Percentiles rank a stretch among this genome's conserved stretches.
Conservation (phyloP, 169 alveolate species). For the Plasmodium gonderi region DNA sequence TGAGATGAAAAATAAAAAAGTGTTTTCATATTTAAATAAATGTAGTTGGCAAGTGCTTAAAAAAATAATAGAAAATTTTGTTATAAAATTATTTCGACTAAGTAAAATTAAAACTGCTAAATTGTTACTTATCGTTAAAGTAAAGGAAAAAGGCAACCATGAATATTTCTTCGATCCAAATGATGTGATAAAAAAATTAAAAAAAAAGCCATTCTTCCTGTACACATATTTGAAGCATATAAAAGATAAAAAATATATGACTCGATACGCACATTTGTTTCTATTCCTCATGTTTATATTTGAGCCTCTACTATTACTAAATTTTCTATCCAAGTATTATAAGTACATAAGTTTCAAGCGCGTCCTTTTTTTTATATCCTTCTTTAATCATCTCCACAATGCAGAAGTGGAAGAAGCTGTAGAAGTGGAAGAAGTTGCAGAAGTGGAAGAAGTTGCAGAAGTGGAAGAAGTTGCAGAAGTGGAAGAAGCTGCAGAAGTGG, state of each 20-base stretch:
- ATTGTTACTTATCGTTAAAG: conserved; percentile 5
- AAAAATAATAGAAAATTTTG: conserved; percentile 1
- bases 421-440: background rate
- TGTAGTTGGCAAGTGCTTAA: conserved; percentile 18
- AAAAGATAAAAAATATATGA: conserved; percentile 13
- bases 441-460: background rate
- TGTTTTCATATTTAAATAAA: conserved; percentile 30
- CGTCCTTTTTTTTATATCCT: conserved; percentile 14
- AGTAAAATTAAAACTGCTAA: conserved; percentile 23
- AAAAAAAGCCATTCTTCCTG: conserved; percentile 48
- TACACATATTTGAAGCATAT: conserved; percentile 39
- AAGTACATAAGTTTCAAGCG: conserved; percentile 21
- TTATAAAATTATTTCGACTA: background rate
- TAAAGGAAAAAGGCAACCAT: background rate
- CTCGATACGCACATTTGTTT: conserved; percentile 3
- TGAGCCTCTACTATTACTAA: conserved; percentile 18
- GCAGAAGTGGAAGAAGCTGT: background rate
- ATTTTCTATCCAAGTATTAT: conserved; percentile 3
- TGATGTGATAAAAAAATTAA: conserved; percentile 23
- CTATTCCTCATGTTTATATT: conserved; percentile 39
- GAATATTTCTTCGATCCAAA: conserved; percentile 51
- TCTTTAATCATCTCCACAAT: conserved; percentile 12
- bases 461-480: background rate
- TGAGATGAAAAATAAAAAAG: conserved; percentile 15
- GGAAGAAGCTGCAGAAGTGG: too few species aligned